These are phyloP conservation scores for Chloris gayana DNA, from an alignment of 176 grass and related monocot genomes.

Conservation along the genomic window DNA sequence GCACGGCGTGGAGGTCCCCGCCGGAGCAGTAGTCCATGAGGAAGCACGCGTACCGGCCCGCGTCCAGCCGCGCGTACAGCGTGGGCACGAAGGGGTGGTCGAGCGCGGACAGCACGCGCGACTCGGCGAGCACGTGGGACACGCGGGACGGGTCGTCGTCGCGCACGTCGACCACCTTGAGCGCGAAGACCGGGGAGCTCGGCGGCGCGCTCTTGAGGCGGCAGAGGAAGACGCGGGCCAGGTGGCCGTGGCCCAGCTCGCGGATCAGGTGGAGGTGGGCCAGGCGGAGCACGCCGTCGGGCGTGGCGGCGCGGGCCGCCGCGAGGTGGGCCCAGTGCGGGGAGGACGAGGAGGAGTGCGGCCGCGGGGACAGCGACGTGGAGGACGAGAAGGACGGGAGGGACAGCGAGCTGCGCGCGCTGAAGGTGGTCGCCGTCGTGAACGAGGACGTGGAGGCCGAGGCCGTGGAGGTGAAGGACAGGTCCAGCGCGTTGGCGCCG, in stretches of 20 bases:
- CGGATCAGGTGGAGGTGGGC: slow-evolving; percentile 75
- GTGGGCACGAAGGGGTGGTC: slow-evolving; percentile 94
- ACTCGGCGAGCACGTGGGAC: slow-evolving; percentile 74
- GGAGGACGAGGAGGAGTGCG: slow-evolving; percentile 61
- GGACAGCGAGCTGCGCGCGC: slow-evolving; percentile 75
- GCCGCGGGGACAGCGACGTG: slow-evolving; percentile 59
- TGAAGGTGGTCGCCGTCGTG: slow-evolving; percentile 80
- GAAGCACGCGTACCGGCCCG: slow-evolving; percentile 81
- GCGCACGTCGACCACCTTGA: slow-evolving; percentile 86
- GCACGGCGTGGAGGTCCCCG: slow-evolving; percentile 73
- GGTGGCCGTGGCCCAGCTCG: slow-evolving; percentile 80
- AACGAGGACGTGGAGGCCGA: slow-evolving; percentile 61
- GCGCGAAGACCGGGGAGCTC: slow-evolving; percentile 60
- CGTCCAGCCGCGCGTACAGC: slow-evolving; percentile 86
- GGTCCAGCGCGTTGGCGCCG: slow-evolving; percentile 39
- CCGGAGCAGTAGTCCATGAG: slow-evolving; percentile 93
- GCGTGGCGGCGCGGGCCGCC: slow-evolving; percentile 44
- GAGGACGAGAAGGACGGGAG: slow-evolving; percentile 79
- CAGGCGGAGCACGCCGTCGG: slow-evolving; percentile 76
- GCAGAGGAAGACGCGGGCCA: slow-evolving; percentile 88
- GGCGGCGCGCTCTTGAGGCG: slow-evolving; percentile 64
- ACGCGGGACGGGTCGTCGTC: slow-evolving; percentile 51
- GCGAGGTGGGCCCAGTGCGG: slow-evolving; percentile 66
- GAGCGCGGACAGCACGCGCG: slow-evolving; percentile 67
- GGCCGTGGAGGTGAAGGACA: slow-evolving; percentile 79